Conservation (phyloP, 2,329 filamentous ascomycete species). For the Trichophyton verrucosum region DNA sequence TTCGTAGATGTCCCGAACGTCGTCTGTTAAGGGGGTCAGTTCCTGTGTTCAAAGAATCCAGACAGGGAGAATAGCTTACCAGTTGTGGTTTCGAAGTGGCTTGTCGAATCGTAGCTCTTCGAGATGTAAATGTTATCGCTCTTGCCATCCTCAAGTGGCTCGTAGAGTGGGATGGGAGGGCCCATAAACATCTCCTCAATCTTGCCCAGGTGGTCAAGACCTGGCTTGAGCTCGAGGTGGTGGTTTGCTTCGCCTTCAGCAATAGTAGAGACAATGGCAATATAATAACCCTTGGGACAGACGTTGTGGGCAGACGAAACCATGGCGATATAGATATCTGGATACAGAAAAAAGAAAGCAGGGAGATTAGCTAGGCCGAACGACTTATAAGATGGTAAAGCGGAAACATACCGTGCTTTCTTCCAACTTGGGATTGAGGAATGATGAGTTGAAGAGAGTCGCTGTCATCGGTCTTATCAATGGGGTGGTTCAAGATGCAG, state of each 20-base stretch:
- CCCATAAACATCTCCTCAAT: constrained; percentile 98
- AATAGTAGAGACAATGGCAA: constrained; percentile 96
- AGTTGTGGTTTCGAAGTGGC: constrained; percentile 87
- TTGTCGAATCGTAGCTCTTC: constrained; percentile 96
- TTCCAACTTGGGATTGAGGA: constrained; percentile 90
- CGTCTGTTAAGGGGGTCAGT: constrained; percentile 42
- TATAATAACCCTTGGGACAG: constrained; percentile 97
- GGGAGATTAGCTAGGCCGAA: neutral
- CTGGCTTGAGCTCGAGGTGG: constrained; percentile 85
- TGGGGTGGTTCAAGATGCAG: constrained; percentile 90
- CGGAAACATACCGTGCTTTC: constrained; percentile 64
- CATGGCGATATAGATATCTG: constrained; percentile 93
- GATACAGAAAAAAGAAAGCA: neutral
- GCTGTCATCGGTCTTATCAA: constrained; percentile 74
- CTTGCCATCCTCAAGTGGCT: constrained; percentile 68
- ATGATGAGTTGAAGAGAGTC: constrained; percentile 95
- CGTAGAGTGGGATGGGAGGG: constrained; percentile 82
- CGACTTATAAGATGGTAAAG: neutral
- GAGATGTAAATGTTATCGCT: constrained; percentile 94
- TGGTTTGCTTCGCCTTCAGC: constrained; percentile 86
- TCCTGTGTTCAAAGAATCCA: neutral
- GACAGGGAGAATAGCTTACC: constrained; percentile 29
- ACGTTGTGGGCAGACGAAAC: constrained; percentile 95
- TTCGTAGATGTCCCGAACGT: constrained; percentile 86
- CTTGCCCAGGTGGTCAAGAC: constrained; percentile 78